These are phyloP conservation scores for Pyrrhoderma lamaoense DNA, from an alignment of 1,284 basidiomycete genomes.

Conservation along the genomic window DNA sequence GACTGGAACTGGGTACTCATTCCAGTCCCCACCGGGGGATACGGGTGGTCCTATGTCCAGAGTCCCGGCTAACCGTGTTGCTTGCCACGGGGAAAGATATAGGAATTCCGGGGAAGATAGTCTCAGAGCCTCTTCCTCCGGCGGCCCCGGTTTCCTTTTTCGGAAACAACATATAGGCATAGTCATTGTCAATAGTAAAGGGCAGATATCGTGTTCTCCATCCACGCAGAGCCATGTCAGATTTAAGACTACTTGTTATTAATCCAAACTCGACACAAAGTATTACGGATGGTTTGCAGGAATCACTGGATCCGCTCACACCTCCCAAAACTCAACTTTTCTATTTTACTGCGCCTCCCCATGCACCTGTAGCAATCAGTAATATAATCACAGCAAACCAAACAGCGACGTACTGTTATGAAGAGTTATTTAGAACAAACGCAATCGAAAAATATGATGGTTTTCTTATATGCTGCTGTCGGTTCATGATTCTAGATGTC, in stretches of 20 bases:
- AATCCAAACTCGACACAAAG: slow-evolving; percentile 43
- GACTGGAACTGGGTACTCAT: no score
- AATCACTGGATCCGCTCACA: slow-evolving; percentile 15
- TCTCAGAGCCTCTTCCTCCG: no score
- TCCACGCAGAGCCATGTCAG: slow-evolving; percentile 1
- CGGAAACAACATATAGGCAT: no score
- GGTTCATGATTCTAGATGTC: background rate
- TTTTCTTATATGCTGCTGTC: slow-evolving; percentile 42
- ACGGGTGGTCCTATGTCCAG: no score
- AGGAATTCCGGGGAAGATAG: no score
- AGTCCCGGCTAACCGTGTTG: no score
- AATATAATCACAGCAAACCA: slow-evolving; percentile 32
- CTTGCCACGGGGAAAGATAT: no score
- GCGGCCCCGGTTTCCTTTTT: no score
- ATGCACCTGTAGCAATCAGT: slow-evolving; percentile 35
- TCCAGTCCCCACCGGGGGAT: no score
- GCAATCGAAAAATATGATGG: slow-evolving; percentile 25
- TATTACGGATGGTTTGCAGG: slow-evolving; percentile 32
- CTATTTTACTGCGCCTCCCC: slow-evolving; percentile 35
- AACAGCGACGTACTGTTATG: slow-evolving; percentile 32
- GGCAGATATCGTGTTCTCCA: background rate
- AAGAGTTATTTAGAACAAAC: slow-evolving; percentile 21
- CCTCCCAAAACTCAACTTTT: slow-evolving; percentile 11
- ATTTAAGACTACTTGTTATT: slow-evolving; percentile 33
- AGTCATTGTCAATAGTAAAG: no score